Evolutionary conservation across 139 green algal genomes (phyloP), one percentile per base, ranked within the genome.

Genomic region (Auxenochlorella pyrenoidosa): DNA sequence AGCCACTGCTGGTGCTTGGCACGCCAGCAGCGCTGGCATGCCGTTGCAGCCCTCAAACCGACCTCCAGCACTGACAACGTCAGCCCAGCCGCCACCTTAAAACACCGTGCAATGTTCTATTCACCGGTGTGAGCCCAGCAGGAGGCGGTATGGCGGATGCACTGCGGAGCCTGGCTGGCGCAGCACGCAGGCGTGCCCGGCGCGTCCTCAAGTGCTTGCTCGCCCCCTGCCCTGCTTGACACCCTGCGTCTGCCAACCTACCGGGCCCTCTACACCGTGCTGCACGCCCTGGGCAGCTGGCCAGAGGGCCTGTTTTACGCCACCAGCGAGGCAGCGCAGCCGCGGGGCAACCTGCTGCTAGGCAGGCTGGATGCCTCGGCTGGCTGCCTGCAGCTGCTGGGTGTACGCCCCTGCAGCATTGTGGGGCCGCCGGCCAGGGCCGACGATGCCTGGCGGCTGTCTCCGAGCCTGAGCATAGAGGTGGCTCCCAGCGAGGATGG

Each of bases 101-200:
- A 26, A 6, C 68, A 75, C n/a, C n/a, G 1, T 21, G 3, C 68
- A 75, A 26, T 0, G 10, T 75, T 40, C 8, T 13, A 1, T 38
- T 15, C 21, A 6, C 43, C 22, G 63, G 26, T 77, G 58, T 3
- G 30, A 41, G 15, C 3, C 41, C 51, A 16, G 44, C 68, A 79
- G 82, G 82, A 79, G 30, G 15, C 68, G 5, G 15, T 85, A 34
- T 85, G 80, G 80, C 60, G 41, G 38, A 8, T 21, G 15, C 80
- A 76, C 28, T 85, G 80, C 40, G 80, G 77, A 40, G 80, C 80
- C 2, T 85, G 80, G 80, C 30, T 85, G 80, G 80, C 19, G 41
- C 40, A 18, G 43, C 63, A 63, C 10, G 54, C 54, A 22, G 60
- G 32, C 24, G 34, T 16, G 51, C 22, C 36, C 41, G 21, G 30